phyloP scores from a whole-genome alignment of 2,329 filamentous ascomycete genomes.

The Mycocentrospora acerina region DNA sequence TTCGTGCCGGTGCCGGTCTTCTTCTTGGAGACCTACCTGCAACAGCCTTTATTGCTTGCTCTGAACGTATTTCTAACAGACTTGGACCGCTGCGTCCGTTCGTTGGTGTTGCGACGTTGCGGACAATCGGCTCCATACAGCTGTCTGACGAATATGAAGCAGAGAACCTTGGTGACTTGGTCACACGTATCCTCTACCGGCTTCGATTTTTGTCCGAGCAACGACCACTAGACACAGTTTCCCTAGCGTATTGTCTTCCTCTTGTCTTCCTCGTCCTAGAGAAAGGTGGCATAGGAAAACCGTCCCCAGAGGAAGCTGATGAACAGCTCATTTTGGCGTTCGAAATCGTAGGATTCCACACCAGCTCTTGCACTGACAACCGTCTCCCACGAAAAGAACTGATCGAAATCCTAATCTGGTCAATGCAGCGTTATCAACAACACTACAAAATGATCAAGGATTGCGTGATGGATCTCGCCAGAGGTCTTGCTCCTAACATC shows the following conservation, averaged over 20 bases:
- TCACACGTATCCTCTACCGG: conserved; percentile 87
- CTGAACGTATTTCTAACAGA: conserved; percentile 71
- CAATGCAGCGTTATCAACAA: conserved; percentile 86
- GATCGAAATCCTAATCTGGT: conserved; percentile 68
- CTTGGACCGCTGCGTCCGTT: conserved; percentile 78
- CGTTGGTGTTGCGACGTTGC: conserved; percentile 82
- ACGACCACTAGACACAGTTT: conserved; percentile 86
- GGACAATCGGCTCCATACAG: conserved; percentile 72
- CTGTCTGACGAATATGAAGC: conserved; percentile 71
- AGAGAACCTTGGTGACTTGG: conserved; percentile 74
- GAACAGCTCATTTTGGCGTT: conserved; percentile 86
- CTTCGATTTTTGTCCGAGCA: conserved; percentile 89
- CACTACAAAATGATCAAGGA: conserved; percentile 97
- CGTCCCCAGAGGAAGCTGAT: conserved; percentile 73
- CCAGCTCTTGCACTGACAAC: conserved; percentile 72
- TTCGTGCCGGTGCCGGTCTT: conserved; percentile 78
- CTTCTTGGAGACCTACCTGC: conserved; percentile 80
- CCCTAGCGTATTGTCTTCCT: conserved; percentile 83
- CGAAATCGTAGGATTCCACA: conserved; percentile 88
- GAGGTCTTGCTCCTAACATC: conserved; percentile 82
- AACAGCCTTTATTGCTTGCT: conserved; percentile 75
- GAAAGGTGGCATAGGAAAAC: conserved; percentile 73
- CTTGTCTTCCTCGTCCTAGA: conserved; percentile 77
- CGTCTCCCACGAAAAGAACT: conserved; percentile 76
- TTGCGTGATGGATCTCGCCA: conserved; percentile 81